These are phyloP conservation scores for Aspergillus ellipticus DNA, from an alignment of 495 filamentous ascomycete genomes.

Conservation along the genomic window DNA sequence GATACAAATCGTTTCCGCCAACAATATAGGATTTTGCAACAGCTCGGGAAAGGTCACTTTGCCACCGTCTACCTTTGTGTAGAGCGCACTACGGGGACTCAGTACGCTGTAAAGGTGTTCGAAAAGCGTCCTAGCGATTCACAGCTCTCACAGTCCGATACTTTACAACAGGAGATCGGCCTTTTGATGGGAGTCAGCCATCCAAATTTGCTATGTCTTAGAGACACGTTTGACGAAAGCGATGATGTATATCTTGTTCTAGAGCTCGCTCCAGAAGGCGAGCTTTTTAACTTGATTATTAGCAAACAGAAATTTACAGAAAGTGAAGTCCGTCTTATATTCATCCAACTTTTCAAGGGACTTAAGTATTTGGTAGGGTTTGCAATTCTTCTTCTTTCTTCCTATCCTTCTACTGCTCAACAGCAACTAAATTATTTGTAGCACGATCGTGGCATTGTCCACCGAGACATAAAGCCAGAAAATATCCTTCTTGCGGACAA, in stretches of 20 bases:
- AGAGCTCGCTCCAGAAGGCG: conserved; percentile 87
- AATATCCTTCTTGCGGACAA: conserved; percentile 90
- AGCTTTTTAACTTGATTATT: conserved; percentile 92
- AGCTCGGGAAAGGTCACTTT: conserved; percentile 95
- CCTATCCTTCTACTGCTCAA: neutral
- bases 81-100: conserved; percentile 75
- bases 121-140: conserved; percentile 74
- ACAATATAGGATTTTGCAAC: conserved; percentile 78
- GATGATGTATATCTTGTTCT: conserved; percentile 89
- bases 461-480: conserved; percentile 98
- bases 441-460: conserved; percentile 97
- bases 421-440: conserved; percentile 44
- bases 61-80: conserved; percentile 90
- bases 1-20: conserved; percentile 75
- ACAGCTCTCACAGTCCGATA: conserved; percentile 76
- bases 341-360: conserved; percentile 87
- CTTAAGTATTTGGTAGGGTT: conserved; percentile 84
- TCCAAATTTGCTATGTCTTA: conserved; percentile 90
- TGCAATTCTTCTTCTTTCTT: conserved; percentile 1
- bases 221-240: conserved; percentile 89
- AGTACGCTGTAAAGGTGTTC: conserved; percentile 93
- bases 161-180: conserved; percentile 91
- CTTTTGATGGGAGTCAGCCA: conserved; percentile 95
- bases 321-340: conserved; percentile 76
- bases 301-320: conserved; percentile 84